Percentiles rank a stretch among this genome's conserved stretches.
Evolutionary conservation across 176 grass and related monocot genomes (phyloP).

Genomic region (barley (Hordeum vulgare)): DNA sequence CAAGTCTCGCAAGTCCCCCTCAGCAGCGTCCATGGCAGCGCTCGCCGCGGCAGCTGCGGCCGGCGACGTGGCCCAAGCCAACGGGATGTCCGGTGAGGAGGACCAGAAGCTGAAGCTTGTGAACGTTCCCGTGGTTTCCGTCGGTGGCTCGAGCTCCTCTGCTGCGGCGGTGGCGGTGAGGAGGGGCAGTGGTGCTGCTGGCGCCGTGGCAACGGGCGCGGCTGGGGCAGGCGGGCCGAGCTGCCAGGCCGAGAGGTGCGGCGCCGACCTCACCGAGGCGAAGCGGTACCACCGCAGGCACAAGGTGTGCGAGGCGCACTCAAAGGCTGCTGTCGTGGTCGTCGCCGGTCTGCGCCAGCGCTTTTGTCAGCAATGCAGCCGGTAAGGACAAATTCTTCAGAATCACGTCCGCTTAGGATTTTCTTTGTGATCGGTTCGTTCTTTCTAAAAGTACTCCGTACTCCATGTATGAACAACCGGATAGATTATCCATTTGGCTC

Average conservation of each 20-base stretch:
- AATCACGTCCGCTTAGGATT: neutral
- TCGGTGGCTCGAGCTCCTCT: neutral
- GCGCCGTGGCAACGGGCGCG: neutral
- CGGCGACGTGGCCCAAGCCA: neutral
- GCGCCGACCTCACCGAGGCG: slow-evolving; percentile 57
- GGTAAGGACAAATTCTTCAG: slow-evolving; percentile 32
- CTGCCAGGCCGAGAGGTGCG: slow-evolving; percentile 85
- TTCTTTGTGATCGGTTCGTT: neutral
- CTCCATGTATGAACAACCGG: neutral
- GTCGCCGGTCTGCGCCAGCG: slow-evolving; percentile 86
- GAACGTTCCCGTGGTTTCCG: neutral
- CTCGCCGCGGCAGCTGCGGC: slow-evolving; percentile 38
- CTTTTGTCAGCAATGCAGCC: slow-evolving; percentile 99
- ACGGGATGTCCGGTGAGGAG: neutral
- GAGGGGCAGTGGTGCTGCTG: slow-evolving; percentile 16
- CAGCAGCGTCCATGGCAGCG: slow-evolving; percentile 39
- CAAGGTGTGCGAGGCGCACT: slow-evolving; percentile 88
- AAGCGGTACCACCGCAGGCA: slow-evolving; percentile 79
- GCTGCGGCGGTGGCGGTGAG: slow-evolving; percentile 10
- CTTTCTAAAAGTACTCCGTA: neutral
- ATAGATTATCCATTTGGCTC: neutral
- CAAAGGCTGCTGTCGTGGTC: slow-evolving; percentile 66
- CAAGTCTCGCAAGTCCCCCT: slow-evolving; percentile 13
- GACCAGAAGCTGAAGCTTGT: slow-evolving; percentile 20
- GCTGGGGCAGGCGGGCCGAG: slow-evolving; percentile 29